phyloP scores from a whole-genome alignment of 495 filamentous ascomycete species.

The Neurospora africana region DNA sequence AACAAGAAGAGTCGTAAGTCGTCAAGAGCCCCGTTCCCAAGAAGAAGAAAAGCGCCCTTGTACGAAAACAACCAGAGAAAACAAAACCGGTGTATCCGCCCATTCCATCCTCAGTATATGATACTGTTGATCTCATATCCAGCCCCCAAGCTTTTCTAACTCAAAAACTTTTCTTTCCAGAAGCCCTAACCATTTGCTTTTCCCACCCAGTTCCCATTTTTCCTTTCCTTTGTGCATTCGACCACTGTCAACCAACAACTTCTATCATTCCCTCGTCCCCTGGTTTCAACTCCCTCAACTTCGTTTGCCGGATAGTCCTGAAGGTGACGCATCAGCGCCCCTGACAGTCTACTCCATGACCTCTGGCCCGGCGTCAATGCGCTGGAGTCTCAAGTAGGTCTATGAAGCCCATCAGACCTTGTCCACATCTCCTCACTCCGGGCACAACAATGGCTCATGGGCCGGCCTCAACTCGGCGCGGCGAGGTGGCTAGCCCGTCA shows the following conservation, averaged over 20 bases:
- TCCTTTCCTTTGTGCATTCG: background rate
- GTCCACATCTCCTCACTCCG: background rate
- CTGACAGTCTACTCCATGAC: background rate
- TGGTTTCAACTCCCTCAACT: background rate
- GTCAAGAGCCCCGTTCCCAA: background rate
- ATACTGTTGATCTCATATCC: constrained; percentile 1
- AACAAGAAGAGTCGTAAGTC: background rate
- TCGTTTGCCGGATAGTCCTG: background rate
- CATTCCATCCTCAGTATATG: background rate
- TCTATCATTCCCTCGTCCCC: background rate
- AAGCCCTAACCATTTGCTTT: background rate
- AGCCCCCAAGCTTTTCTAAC: background rate
- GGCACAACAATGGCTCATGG: background rate
- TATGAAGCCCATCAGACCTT: background rate
- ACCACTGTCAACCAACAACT: background rate
- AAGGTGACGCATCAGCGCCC: background rate
- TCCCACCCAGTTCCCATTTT: background rate
- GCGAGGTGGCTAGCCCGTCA: background rate
- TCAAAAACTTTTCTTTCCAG: background rate
- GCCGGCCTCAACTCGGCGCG: background rate
- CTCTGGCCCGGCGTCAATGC: background rate
- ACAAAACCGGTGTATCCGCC: background rate
- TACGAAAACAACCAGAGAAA: background rate
- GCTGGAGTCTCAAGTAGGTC: background rate
- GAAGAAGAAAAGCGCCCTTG: background rate